Evolutionary conservation across 768 basidiomycete species (phyloP), one percentile per base, ranked within the genome.

Genomic region (Suillus cothurnatus): DNA sequence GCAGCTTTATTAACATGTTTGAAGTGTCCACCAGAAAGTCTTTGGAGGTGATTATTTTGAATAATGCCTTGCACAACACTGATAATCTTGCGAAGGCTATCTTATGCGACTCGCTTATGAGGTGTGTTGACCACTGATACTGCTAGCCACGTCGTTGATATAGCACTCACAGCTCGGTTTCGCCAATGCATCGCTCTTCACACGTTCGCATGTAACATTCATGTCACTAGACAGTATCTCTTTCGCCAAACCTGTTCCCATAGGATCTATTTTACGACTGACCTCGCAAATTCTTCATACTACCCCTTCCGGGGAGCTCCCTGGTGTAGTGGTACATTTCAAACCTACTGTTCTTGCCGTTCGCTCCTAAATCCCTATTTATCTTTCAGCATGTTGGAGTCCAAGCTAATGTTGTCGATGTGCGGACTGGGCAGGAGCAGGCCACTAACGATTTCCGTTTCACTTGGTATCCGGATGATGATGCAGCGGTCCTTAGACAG

Each of bases 201-300:
- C 89, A 4, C 83, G 84, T 6, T 84, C 86, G 3, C 84, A 81
- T 14, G 82, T 93, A 58, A 84, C 84, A 4, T 94, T 94, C 77
- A 81, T 92, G 34, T 90, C 92, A 5, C 83, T 94, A 19, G 92
- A 94, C 70, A 86, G 87, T 38, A 93, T 94, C 72, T 86, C 87
- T 2, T 94, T 95, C 78, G 82, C 84, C 53, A 84, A 86, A 34
- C 92, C 93, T 0, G 93, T 95, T 0, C 90, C 92, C 2, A 94
- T 94, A 53, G 93, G 93, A 7, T 92, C 89, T 0, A 90, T 94
- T 58, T 84, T 95, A 17, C 85, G 89, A 4, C 81, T 95, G 43
- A 86, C 85, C 1, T 91, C 91, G 1, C 84, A 87, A 68, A 84
- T 94, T 43, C 80, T 91, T 12, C 86, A 92, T 69, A 84, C 87